Conservation (phyloP, 305 asterid genomes). For the Fraxinus ornus region DNA sequence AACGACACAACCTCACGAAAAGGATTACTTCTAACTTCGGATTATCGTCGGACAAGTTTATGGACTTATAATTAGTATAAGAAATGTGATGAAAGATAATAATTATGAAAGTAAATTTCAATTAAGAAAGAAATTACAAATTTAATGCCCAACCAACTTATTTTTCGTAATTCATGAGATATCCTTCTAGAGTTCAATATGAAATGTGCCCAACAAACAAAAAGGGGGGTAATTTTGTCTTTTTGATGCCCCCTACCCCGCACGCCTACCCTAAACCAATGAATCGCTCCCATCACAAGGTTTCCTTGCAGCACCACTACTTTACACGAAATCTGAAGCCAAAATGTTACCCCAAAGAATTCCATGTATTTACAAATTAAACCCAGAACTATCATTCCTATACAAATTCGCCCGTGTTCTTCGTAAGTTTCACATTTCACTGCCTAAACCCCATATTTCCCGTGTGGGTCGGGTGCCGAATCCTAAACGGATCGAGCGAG, state of each 20-base stretch:
- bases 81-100: not conserved
- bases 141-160: not conserved
- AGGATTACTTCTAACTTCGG: not conserved
- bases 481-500: slow-evolving; percentile 38
- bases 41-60: not conserved
- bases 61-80: not conserved
- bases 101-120: not conserved
- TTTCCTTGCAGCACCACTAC: not conserved
- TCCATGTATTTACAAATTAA: slow-evolving; percentile 24
- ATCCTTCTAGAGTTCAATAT: not conserved
- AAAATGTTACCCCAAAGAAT: slow-evolving; percentile 27
- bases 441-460: slow-evolving; percentile 39
- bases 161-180: not conserved
- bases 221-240: not conserved
- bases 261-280: not conserved
- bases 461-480: slow-evolving; percentile 35
- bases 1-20: not conserved
- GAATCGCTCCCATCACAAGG: not conserved
- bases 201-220: not conserved
- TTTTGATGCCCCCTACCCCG: not conserved
- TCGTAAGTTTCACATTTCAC: slow-evolving; percentile 5
- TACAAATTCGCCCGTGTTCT: slow-evolving; percentile 8
- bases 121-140: not conserved
- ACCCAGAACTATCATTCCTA: not conserved
- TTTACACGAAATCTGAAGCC: not conserved